A percentile compares a stretch with the other conserved stretches of the same genome.
phyloP scores from a whole-genome alignment of 169 alveolate species.

The Cryptosporidium muris region DNA sequence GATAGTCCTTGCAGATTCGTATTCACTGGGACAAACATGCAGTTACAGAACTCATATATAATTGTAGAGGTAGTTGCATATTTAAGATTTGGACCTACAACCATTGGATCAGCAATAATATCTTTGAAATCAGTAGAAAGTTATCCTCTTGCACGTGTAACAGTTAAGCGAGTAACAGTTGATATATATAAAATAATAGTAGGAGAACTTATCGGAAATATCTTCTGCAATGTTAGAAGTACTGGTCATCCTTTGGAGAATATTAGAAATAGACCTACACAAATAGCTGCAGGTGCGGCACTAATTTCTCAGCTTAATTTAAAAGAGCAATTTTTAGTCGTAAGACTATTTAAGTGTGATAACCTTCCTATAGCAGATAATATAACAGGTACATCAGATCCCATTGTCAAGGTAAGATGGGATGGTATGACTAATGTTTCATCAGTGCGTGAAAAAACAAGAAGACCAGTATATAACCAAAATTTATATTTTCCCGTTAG shows the following conservation, averaged over 20 bases:
- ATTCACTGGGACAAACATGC: constrained; percentile 45
- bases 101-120: constrained; percentile 75
- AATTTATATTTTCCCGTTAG: constrained; percentile 86
- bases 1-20: constrained; percentile 47
- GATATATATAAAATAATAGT: constrained; percentile 72
- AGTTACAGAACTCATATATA: constrained; percentile 27
- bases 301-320: constrained; percentile 73
- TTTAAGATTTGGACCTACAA: constrained; percentile 46
- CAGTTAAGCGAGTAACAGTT: constrained; percentile 74
- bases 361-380: constrained; percentile 82
- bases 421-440: constrained; percentile 82
- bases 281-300: constrained; percentile 76
- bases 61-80: constrained; percentile 63
- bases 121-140: constrained; percentile 74
- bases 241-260: constrained; percentile 72
- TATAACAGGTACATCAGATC: constrained; percentile 83
- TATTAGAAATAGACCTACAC: constrained; percentile 73
- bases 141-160: constrained; percentile 74
- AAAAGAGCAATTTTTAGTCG: constrained; percentile 75
- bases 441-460: constrained; percentile 78
- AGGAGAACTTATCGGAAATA: constrained; percentile 77
- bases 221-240: constrained; percentile 74
- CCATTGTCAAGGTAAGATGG: constrained; percentile 86
- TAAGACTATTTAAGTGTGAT: constrained; percentile 82
- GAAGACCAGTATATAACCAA: constrained; percentile 84